These are phyloP conservation scores for Tetracentron sinense DNA, from an alignment of 164 flowering plant species.

Conservation along the genomic window DNA sequence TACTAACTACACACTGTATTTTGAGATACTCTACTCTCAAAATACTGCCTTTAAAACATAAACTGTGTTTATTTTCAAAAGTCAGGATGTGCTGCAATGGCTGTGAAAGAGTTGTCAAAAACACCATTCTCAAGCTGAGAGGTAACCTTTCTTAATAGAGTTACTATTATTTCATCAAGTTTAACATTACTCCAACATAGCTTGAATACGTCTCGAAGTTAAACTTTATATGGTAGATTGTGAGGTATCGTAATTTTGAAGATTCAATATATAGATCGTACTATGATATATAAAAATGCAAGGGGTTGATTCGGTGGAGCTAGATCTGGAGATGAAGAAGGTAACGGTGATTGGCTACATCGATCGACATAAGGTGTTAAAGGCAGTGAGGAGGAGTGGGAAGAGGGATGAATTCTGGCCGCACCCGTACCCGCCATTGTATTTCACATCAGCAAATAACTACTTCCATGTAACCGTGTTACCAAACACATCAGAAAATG, in stretches of 20 bases:
- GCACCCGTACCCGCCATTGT: conserved; percentile 62
- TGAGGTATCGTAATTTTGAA: too few relatives aligned
- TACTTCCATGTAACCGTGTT: too few relatives aligned
- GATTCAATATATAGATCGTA: too few relatives aligned
- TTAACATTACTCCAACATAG: too few relatives aligned
- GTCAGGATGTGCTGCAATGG: conserved; percentile 99
- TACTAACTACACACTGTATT: too few relatives aligned
- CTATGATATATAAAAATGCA: too few relatives aligned
- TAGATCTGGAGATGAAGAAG: conserved; percentile 77
- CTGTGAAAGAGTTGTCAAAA: conserved; percentile 80
- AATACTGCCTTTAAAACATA: too few relatives aligned
- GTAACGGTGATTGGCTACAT: conserved; percentile 87
- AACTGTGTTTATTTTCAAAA: conserved; percentile 33
- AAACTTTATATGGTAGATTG: too few relatives aligned
- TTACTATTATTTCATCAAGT: too few relatives aligned
- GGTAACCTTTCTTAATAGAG: conserved; percentile 37
- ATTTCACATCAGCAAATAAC: conserved; percentile 62
- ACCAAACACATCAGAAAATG: too few relatives aligned
- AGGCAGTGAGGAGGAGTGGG: conserved; percentile 82
- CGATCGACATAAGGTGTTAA: conserved; percentile 85
- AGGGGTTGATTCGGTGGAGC: conserved; percentile 92
- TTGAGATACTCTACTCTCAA: too few relatives aligned
- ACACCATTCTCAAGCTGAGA: conserved; percentile 82
- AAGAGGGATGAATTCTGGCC: conserved; percentile 98
- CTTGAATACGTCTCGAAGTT: too few relatives aligned